Evolutionary conservation across 352 stramenopile genomes (phyloP).

Genomic region (Phytophthora capsici): DNA sequence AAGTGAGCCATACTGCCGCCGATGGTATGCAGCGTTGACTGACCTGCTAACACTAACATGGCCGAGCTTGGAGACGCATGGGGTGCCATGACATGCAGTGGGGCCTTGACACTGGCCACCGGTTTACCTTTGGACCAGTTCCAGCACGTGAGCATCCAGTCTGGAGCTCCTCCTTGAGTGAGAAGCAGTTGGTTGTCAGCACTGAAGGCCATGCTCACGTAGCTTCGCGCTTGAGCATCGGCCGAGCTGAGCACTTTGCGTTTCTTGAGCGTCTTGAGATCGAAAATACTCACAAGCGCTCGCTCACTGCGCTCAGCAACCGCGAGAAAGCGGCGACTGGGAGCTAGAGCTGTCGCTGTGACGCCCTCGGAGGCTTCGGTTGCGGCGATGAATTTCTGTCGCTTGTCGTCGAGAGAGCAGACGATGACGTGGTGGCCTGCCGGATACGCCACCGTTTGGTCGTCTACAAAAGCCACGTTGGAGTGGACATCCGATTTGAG

Average conservation of each 20-base stretch:
- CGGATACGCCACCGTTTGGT: slow-evolving; percentile 83
- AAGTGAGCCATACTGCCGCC: slow-evolving; percentile 31
- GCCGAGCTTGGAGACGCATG: slow-evolving; percentile 52
- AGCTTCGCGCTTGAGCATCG: slow-evolving; percentile 70
- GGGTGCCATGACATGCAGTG: slow-evolving; percentile 58
- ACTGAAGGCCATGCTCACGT: slow-evolving; percentile 90
- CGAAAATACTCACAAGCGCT: slow-evolving; percentile 84
- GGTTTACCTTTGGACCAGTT: slow-evolving; percentile 94
- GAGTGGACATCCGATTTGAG: slow-evolving; percentile 87
- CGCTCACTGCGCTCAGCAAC: slow-evolving; percentile 79
- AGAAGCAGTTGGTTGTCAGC: slow-evolving; percentile 92
- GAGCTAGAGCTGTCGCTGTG: slow-evolving; percentile 69
- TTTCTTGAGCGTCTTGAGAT: slow-evolving; percentile 91
- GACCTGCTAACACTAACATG: slow-evolving; percentile 43
- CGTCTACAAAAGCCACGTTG: slow-evolving; percentile 87
- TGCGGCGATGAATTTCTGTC: slow-evolving; percentile 90
- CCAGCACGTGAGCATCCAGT: slow-evolving; percentile 92
- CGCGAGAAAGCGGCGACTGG: slow-evolving; percentile 78
- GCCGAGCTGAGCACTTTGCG: slow-evolving; percentile 84
- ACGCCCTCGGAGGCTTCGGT: slow-evolving; percentile 79
- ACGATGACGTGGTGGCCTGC: slow-evolving; percentile 90
- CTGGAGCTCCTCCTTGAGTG: slow-evolving; percentile 81
- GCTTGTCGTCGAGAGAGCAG: slow-evolving; percentile 91
- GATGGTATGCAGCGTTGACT: slow-evolving; percentile 34
- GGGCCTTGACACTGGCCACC: slow-evolving; percentile 75